Base-by-base conservation (phyloP, 2,329 filamentous ascomycete species). In the Neurospora sp. region DNA sequence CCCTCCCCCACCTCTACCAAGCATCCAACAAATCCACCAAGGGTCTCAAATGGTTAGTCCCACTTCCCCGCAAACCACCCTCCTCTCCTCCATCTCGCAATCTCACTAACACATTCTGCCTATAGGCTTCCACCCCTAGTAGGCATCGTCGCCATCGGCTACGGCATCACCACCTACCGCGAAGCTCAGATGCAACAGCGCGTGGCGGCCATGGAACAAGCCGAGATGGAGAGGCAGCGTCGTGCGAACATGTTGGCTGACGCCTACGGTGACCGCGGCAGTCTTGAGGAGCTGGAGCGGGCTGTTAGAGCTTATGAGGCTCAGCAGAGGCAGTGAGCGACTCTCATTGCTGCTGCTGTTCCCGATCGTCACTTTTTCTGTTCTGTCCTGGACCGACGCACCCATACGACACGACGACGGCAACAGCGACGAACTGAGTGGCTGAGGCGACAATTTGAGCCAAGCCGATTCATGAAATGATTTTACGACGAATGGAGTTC, bases 231-330 rank as follows among this genome's bases (percentile, higher is more conserved):
- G 67, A 66, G 70, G 67, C 69, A 71, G 66, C 70, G 71, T 38
- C 69, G 71, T 65, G 70, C 72, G 12, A 73, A 72, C 4, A 71
- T 75, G 17, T 70, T 79, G 66, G 74, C 76, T 41, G 75, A 77
- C 57, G 78, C 78, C 8, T 79, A 79, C 65, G 77, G 77, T 8
- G 77, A 78, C 68, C 70, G 77, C 23, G 71, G 70, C 12, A 77
- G 75, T 68, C 71, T 79, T 41, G 78, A 77, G 69, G 77, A 75
- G 69, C 71, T 79, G 38, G 78, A 79, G 72, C 65, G 70, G 40
- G 78, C 78, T 8, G 72, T 78, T 66, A 70, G 70, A 2, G 72
- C 79, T 0, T 79, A 79, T 72, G 75, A 76, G 69, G 71, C 74
- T 11, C 76, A 77, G 70, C 72, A 71, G 66, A 52, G 72, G 52